A percentile compares a stretch with the other conserved stretches of the same genome.
Evolutionary conservation across 2,329 filamentous ascomycete genomes (phyloP).

Genomic region (Helicocarpus griseus): DNA sequence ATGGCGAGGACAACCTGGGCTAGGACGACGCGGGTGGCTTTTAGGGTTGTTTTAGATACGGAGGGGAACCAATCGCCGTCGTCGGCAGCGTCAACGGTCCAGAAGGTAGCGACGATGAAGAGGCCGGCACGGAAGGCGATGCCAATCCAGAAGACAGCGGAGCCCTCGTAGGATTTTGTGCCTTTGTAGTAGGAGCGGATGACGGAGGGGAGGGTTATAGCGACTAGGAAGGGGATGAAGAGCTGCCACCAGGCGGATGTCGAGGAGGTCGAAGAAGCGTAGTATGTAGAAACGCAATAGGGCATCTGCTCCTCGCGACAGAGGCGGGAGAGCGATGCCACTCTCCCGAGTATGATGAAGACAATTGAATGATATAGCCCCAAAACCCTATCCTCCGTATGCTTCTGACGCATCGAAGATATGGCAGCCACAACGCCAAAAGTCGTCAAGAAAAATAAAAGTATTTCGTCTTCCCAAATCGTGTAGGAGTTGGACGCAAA

Average conservation of each 20-base stretch:
- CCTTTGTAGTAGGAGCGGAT: constrained; percentile 72
- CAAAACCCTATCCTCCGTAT: constrained; percentile 58
- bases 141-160: constrained; percentile 75
- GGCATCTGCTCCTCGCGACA: constrained; percentile 99
- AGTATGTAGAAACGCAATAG: constrained; percentile 90
- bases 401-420: constrained; percentile 63
- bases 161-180: constrained; percentile 80
- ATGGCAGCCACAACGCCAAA: constrained; percentile 70
- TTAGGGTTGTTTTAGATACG: constrained; percentile 53
- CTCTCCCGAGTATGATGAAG: constrained; percentile 67
- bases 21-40: constrained; percentile 63
- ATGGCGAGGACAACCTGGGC: constrained; percentile 74
- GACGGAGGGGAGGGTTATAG: constrained; percentile 62
- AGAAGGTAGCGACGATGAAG: constrained; percentile 68
- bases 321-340: constrained; percentile 80
- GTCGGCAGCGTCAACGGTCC: constrained; percentile 81
- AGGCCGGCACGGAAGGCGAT: constrained; percentile 68
- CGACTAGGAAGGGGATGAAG: constrained; percentile 64
- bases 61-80: constrained; percentile 67
- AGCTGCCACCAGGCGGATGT: constrained; percentile 90
- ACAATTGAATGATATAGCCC: constrained; percentile 76
- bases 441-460: constrained; percentile 81
- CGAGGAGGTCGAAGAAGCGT: constrained; percentile 81
- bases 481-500: constrained; percentile 98
- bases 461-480: constrained; percentile 95